These are phyloP conservation scores for Saccharomycopsis olivae DNA, from an alignment of 805 yeast species.

Conservation along the genomic window DNA sequence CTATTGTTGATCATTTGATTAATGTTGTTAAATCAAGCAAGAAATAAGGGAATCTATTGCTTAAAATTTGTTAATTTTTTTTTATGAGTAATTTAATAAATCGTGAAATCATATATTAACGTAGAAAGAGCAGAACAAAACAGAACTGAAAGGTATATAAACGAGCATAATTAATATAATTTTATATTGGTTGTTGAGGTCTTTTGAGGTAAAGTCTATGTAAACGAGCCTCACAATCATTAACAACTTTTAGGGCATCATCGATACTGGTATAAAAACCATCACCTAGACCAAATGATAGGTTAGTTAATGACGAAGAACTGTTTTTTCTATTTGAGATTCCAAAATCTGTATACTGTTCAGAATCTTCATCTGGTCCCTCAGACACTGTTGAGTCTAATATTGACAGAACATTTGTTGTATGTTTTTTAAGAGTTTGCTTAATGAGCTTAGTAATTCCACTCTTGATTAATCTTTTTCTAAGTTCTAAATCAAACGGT, in stretches of 20 bases:
- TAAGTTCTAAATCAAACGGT: slow-evolving; percentile 22
- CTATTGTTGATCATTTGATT: slow-evolving; percentile 57
- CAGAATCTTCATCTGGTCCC: neutral
- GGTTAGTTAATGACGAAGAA: neutral
- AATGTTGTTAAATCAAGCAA: slow-evolving; percentile 28
- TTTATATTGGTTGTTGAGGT: no score
- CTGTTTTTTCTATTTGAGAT: neutral
- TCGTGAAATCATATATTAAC: no score
- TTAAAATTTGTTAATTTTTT: no score
- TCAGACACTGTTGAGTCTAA: no score
- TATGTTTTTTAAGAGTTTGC: slow-evolving; percentile 6
- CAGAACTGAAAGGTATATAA: no score
- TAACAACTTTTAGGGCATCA: slow-evolving; percentile 17
- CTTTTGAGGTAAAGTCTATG: no score
- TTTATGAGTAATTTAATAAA: no score
- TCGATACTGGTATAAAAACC: slow-evolving; percentile 18
- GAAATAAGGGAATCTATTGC: no score
- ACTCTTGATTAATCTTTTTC: slow-evolving; percentile 22
- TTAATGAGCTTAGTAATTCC: slow-evolving; percentile 22
- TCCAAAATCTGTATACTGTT: neutral
- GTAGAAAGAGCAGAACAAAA: no score
- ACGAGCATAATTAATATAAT: no score
- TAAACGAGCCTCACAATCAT: slow-evolving; percentile 1
- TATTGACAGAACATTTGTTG: no score
- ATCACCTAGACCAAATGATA: slow-evolving; percentile 13